phyloP scores from a whole-genome alignment of 2,329 filamentous ascomycete species.

The Sarocladiaceae sp. region DNA sequence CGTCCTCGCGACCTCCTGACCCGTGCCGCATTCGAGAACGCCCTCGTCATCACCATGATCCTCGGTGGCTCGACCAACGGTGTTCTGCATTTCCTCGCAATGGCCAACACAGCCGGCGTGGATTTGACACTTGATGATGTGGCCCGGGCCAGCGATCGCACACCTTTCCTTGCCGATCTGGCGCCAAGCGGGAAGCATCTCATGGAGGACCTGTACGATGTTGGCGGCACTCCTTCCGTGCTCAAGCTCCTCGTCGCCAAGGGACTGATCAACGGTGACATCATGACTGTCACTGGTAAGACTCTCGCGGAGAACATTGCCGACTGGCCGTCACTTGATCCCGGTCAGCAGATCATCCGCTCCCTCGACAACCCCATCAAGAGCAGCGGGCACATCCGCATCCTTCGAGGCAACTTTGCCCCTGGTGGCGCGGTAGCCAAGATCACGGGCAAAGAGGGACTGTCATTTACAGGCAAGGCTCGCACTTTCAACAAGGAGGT shows the following conservation, averaged over 20 bases:
- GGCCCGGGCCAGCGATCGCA: constrained; percentile 72
- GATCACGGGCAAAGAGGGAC: constrained; percentile 92
- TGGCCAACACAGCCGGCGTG: constrained; percentile 80
- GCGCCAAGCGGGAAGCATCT: constrained; percentile 78
- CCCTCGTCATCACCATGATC: constrained; percentile 83
- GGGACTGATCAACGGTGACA: constrained; percentile 67
- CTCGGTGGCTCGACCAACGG: constrained; percentile 88
- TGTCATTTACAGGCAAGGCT: constrained; percentile 72
- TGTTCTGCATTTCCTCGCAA: constrained; percentile 82
- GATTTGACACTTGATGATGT: constrained; percentile 74
- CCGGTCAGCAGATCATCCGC: constrained; percentile 76
- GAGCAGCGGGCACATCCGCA: constrained; percentile 79
- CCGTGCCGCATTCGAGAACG: constrained; percentile 77
- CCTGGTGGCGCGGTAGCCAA: constrained; percentile 85
- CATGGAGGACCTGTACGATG: constrained; percentile 81
- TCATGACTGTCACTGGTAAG: constrained; percentile 81
- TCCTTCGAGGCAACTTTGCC: constrained; percentile 77
- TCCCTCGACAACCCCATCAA: constrained; percentile 81
- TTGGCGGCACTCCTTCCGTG: constrained; percentile 79
- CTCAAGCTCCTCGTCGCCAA: constrained; percentile 78
- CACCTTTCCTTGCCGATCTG: constrained; percentile 80
- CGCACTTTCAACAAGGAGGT: constrained; percentile 80
- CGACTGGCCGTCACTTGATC: constrained; percentile 64
- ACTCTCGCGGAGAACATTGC: constrained; percentile 82
- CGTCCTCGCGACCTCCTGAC: constrained; percentile 75